Evolutionary conservation across 2,329 filamentous ascomycete genomes (phyloP), one percentile per base, ranked within the genome.

Genomic region (Aspergillus sp.): DNA sequence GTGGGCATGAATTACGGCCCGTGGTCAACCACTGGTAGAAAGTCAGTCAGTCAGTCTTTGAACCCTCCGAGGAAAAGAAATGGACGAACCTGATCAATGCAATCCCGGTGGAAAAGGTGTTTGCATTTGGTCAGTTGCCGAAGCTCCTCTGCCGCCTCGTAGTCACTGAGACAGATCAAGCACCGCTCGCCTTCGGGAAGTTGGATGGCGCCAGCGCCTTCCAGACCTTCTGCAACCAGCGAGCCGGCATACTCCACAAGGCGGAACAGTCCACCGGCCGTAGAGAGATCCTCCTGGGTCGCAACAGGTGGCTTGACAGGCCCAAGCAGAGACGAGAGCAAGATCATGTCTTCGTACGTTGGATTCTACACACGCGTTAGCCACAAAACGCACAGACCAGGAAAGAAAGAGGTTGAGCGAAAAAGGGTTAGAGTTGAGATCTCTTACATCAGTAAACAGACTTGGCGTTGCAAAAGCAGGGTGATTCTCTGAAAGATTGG

Each of bases 281-380:
- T 81, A 55, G 84, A 82, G 25, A 90, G 81, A 67, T 90, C 88
- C 58, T 86, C 84, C 62, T 86, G 83, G 58, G 82, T 85, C 17
- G 87, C 87, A 54, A 90, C 88, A 3, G 87, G 87, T 2, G 87
- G 87, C 69, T 90, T 90, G 4, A 84, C 87, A 51, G 88, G 87
- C 1, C 87, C 88, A 15, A 90, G 78, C 10, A 90, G 80, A 12
- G 86, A 87, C 12, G 87, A 89, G 4, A 90, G 80, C 48, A 90
- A 77, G 71, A 89, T 84, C 87, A 90, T 90, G 66, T 90, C 87
- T 74, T 90, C 87, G 69, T 90, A 90, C 1, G 87, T 89, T 2
- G 87, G 87, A 55, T 83, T 82, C 80, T 82, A 59, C 39, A 59
- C 41, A 17, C 53, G 32, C 8, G 45, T 70, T 61, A 69, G 65